phyloP scores from a whole-genome alignment of 2,329 filamentous ascomycete genomes.

The Apiospora saccharicola region DNA sequence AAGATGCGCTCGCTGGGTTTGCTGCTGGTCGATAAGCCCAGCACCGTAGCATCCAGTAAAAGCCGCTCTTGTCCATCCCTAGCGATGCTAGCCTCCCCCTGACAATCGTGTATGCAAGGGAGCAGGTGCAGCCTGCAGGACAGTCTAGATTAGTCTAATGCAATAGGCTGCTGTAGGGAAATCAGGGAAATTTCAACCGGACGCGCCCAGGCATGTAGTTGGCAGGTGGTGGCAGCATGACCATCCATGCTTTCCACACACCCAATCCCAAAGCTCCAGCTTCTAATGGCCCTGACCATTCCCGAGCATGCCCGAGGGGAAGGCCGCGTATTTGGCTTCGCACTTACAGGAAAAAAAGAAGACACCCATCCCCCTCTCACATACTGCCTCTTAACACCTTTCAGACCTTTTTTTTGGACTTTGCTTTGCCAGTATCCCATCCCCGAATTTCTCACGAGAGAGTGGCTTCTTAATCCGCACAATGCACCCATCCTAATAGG shows the following conservation, averaged over 20 bases:
- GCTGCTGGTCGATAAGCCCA: background rate
- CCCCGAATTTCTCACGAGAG: background rate
- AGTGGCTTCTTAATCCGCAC: background rate
- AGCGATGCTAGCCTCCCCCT: background rate
- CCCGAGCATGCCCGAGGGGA: background rate
- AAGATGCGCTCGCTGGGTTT: too few species aligned
- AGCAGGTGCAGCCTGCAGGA: background rate
- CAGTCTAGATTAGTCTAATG: constrained; percentile 10
- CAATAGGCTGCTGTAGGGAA: background rate
- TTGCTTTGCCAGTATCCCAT: background rate
- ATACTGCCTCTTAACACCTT: background rate
- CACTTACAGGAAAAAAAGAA: background rate
- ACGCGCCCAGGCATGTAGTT: background rate
- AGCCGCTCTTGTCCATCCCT: too few species aligned
- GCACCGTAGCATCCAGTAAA: too few species aligned
- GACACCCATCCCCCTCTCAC: background rate
- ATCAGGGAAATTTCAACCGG: constrained; percentile 6
- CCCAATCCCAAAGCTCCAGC: background rate
- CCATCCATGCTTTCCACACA: background rate
- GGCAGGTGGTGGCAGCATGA: background rate
- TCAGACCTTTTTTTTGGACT: background rate
- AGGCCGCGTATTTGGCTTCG: background rate
- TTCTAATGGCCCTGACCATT: background rate
- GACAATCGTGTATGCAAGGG: constrained; percentile 11
- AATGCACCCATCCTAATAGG: background rate